Percentiles rank a stretch among this genome's conserved stretches.
Evolutionary conservation across 768 basidiomycete species (phyloP).

Genomic region (Mycena galericulata): DNA sequence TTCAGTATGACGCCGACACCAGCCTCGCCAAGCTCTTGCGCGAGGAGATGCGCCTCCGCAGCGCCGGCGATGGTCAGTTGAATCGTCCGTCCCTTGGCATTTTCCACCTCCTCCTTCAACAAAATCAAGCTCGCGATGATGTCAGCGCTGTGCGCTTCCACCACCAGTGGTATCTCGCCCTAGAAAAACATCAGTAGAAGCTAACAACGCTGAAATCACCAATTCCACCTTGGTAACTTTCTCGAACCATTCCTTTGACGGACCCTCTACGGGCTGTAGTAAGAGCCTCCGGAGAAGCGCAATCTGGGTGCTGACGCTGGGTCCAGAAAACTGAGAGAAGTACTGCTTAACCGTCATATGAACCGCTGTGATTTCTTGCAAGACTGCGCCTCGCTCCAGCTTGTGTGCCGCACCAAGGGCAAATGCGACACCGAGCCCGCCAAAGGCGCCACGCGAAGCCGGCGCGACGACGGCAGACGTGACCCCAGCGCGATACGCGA

Average conservation of each 20-base stretch:
- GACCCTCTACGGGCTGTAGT: slow-evolving; percentile 53
- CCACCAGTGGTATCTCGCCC: slow-evolving; percentile 81
- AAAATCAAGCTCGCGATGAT: slow-evolving; percentile 81
- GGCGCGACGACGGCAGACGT: slow-evolving; percentile 77
- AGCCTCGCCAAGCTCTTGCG: slow-evolving; percentile 69
- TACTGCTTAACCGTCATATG: slow-evolving; percentile 72
- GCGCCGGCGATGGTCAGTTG: slow-evolving; percentile 74
- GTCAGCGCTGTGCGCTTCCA: slow-evolving; percentile 83
- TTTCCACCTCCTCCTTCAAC: slow-evolving; percentile 75
- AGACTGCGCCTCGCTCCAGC: slow-evolving; percentile 70
- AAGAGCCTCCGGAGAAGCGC: slow-evolving; percentile 77
- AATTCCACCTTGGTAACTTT: slow-evolving; percentile 57
- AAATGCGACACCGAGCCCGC: slow-evolving; percentile 76
- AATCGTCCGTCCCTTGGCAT: slow-evolving; percentile 54
- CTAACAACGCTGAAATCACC: background rate
- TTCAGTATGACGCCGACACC: slow-evolving; percentile 61
- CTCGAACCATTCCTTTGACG: slow-evolving; percentile 58
- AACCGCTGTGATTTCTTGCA: slow-evolving; percentile 72
- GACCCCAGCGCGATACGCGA: slow-evolving; percentile 79
- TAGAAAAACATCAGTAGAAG: slow-evolving; percentile 37
- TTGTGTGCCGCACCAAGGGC: slow-evolving; percentile 69
- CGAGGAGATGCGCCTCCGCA: slow-evolving; percentile 76
- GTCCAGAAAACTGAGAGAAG: slow-evolving; percentile 49
- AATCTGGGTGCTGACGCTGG: slow-evolving; percentile 86
- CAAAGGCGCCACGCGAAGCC: slow-evolving; percentile 60